Conservation (phyloP, 2,329 filamentous ascomycete genomes). For the Paraphoma sp. region DNA sequence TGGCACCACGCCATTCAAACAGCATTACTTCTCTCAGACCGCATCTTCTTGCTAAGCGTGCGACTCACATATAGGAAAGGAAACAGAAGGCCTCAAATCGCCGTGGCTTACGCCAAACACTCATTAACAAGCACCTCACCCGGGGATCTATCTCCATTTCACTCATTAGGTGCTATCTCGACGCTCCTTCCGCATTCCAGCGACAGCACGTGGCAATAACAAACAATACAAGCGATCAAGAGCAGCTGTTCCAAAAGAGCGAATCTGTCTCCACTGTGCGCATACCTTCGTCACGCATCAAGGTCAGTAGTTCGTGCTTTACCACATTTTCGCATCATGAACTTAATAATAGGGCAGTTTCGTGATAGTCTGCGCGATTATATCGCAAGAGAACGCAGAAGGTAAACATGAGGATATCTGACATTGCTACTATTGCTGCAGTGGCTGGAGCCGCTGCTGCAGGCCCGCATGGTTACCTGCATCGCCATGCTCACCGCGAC, state of each 20-base stretch:
- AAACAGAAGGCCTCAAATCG: conserved; percentile 9
- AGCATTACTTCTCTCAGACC: conserved; percentile 6
- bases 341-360: neutral
- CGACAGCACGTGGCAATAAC: conserved; percentile 5
- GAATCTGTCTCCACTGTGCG: neutral
- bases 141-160: conserved; percentile 40
- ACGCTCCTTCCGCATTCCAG: conserved; percentile 27
- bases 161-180: conserved; percentile 38
- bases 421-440: conserved; percentile 44
- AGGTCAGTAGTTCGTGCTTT: neutral
- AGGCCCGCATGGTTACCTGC: conserved; percentile 64
- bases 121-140: conserved; percentile 30
- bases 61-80: conserved; percentile 20
- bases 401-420: conserved; percentile 44
- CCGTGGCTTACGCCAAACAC: conserved; percentile 11
- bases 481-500: conserved; percentile 58
- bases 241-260: neutral
- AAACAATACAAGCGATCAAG: conserved; percentile 13
- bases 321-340: neutral
- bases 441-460: conserved; percentile 61
- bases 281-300: neutral
- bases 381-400: conserved; percentile 5
- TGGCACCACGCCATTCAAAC: conserved; percentile 31
- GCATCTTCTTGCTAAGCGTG: conserved; percentile 12
- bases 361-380: neutral